Conservation (phyloP, 1,139 yeast genomes). For the Torulaspora globosa region DNA sequence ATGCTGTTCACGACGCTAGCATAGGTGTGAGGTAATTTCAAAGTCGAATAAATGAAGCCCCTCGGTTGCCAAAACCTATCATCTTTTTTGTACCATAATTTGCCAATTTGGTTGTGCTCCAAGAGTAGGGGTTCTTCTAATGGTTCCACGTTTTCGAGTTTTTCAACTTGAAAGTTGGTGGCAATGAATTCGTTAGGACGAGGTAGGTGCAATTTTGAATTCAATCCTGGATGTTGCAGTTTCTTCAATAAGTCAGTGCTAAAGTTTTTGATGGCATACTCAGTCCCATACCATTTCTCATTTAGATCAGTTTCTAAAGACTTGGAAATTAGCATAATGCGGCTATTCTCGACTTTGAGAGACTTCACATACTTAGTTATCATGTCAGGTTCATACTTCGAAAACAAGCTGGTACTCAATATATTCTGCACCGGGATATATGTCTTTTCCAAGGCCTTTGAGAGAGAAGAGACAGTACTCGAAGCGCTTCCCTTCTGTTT, state of each 20-base stretch:
- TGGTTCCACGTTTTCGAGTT: slow-evolving; percentile 41
- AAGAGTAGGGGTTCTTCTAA: slow-evolving; percentile 48
- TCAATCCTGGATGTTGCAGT: slow-evolving; percentile 39
- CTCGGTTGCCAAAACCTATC: slow-evolving; percentile 88
- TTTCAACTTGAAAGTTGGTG: slow-evolving; percentile 59
- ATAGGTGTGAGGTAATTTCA: slow-evolving; percentile 64
- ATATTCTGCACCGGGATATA: slow-evolving; percentile 61
- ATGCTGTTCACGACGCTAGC: slow-evolving; percentile 55
- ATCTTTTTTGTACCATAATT: slow-evolving; percentile 87
- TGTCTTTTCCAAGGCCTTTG: slow-evolving; percentile 47
- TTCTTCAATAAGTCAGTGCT: slow-evolving; percentile 40
- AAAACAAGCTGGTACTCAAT: slow-evolving; percentile 54
- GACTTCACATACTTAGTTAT: slow-evolving; percentile 50
- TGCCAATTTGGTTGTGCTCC: slow-evolving; percentile 41
- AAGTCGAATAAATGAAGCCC: slow-evolving; percentile 60
- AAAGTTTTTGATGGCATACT: slow-evolving; percentile 52
- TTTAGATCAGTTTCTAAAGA: slow-evolving; percentile 40
- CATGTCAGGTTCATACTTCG: slow-evolving; percentile 54
- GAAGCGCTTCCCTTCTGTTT: slow-evolving; percentile 64
- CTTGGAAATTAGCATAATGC: slow-evolving; percentile 56
- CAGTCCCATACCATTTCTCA: slow-evolving; percentile 92
- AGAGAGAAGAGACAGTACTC: slow-evolving; percentile 51
- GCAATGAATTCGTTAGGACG: slow-evolving; percentile 75
- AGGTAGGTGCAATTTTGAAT: slow-evolving; percentile 57
- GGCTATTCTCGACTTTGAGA: slow-evolving; percentile 56